Evolutionary conservation across 23 red algal genomes (phyloP).

Genomic region (Gracilaria caudata): DNA sequence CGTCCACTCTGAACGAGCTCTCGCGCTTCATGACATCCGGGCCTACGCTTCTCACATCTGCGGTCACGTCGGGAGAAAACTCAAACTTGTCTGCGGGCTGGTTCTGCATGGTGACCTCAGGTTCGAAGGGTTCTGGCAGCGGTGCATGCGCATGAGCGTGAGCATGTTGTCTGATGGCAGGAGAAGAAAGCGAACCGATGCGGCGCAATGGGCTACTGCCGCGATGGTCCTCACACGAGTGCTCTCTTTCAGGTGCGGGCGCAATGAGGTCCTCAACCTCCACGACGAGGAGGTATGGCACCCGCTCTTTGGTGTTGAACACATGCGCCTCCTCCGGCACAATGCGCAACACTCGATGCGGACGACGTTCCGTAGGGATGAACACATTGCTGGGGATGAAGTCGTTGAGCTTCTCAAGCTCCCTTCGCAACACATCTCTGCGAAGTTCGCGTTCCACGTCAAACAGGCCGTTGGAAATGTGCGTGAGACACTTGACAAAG

Average conservation of each 20-base stretch:
- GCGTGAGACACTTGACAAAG: slow-evolving; percentile 94
- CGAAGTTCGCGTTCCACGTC: slow-evolving; percentile 68
- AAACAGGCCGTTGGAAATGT: slow-evolving; percentile 86
- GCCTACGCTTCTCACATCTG: not conserved
- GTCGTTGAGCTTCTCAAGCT: slow-evolving; percentile 87
- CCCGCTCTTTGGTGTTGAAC: slow-evolving; percentile 96
- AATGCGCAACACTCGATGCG: slow-evolving; percentile 85
- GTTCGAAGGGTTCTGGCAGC: not conserved
- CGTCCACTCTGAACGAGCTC: slow-evolving; percentile 63
- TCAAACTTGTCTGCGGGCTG: slow-evolving; percentile 76
- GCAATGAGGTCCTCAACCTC: slow-evolving; percentile 84
- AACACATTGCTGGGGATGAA: slow-evolving; percentile 79
- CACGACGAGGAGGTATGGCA: slow-evolving; percentile 83
- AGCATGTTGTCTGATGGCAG: slow-evolving; percentile 17
- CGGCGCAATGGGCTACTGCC: slow-evolving; percentile 46
- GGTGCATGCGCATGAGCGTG: slow-evolving; percentile 8
- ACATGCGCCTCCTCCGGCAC: slow-evolving; percentile 81
- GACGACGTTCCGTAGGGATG: slow-evolving; percentile 72
- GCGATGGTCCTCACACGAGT: slow-evolving; percentile 27
- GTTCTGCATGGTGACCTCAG: slow-evolving; percentile 62
- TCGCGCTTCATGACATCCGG: slow-evolving; percentile 40
- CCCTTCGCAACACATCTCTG: slow-evolving; percentile 67
- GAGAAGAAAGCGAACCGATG: slow-evolving; percentile 49
- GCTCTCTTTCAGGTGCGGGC: slow-evolving; percentile 14
- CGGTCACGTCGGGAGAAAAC: slow-evolving; percentile 71